Evolutionary conservation across 768 basidiomycete species (phyloP).

Genomic region (Pleurotus citrinopileatus): DNA sequence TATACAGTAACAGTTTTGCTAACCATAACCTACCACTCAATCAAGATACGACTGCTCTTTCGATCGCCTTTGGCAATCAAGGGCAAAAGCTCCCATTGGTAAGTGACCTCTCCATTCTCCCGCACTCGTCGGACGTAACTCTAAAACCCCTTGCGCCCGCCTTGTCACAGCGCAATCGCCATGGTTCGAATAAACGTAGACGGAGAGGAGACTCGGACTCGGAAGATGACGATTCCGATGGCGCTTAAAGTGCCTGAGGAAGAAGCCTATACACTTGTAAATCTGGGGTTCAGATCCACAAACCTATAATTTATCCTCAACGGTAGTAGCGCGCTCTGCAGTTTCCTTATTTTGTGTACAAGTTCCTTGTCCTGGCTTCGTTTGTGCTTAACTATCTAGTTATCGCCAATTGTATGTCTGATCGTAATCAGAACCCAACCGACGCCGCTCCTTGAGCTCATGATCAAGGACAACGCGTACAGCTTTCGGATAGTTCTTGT

Average conservation of each 20-base stretch:
- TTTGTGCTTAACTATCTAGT: conserved; percentile 10
- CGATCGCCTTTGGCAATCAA: conserved; percentile 86
- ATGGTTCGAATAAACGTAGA: conserved; percentile 68
- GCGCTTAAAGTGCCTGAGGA: conserved; percentile 19
- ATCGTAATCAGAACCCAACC: conserved; percentile 26
- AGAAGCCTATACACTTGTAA: background rate
- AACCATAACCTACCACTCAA: conserved; percentile 19
- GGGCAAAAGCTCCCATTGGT: conserved; percentile 88
- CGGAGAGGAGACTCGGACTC: conserved; percentile 61
- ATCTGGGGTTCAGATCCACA: conserved; percentile 5
- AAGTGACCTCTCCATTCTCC: conserved; percentile 24
- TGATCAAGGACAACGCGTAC: conserved; percentile 29
- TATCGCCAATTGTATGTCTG: conserved; percentile 25
- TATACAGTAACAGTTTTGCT: conserved; percentile 11
- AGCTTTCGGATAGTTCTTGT: conserved; percentile 49
- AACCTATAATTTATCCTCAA: conserved; percentile 10
- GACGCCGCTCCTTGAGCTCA: conserved; percentile 26
- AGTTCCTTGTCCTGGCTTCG: conserved; percentile 5
- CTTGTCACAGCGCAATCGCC: conserved; percentile 67
- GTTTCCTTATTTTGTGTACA: background rate
- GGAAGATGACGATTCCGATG: conserved; percentile 68
- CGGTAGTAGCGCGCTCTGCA: background rate
- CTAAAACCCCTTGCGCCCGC: conserved; percentile 13
- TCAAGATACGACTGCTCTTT: conserved; percentile 83
- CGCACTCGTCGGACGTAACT: conserved; percentile 16